A percentile compares a stretch with the other conserved stretches of the same genome.
Conservation (phyloP, 495 filamentous ascomycete genomes). For the Daldinia concentrica region DNA sequence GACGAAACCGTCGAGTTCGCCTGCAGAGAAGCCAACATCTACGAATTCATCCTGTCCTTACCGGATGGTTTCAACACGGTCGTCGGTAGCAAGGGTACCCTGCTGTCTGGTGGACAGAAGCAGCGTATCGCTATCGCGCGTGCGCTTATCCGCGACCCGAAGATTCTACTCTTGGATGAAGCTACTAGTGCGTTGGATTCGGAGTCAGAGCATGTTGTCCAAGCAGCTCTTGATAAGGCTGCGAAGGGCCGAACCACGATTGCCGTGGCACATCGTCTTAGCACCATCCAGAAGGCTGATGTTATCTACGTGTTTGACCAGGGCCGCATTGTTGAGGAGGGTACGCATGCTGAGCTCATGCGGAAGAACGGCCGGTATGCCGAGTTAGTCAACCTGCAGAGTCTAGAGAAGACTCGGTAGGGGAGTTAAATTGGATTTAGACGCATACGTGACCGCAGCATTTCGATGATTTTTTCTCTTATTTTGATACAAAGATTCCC, state of each 20-base stretch:
- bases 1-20: constrained; percentile 77
- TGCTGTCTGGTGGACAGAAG: constrained; percentile 85
- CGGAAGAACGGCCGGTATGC: constrained; percentile 73
- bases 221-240: constrained; percentile 78
- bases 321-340: constrained; percentile 76
- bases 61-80: constrained; percentile 76
- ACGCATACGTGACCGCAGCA: background rate
- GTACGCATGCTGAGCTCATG: constrained; percentile 75
- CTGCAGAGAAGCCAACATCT: constrained; percentile 90
- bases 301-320: constrained; percentile 85
- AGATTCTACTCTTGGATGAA: constrained; percentile 75
- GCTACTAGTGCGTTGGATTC: constrained; percentile 85
- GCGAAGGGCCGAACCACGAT: constrained; percentile 80
- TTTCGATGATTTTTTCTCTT: constrained; percentile 1
- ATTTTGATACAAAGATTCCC: background rate
- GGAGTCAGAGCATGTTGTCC: constrained; percentile 83
- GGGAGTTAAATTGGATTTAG: too few species aligned
- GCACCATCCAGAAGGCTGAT: constrained; percentile 84
- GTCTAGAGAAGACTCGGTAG: constrained; percentile 67
- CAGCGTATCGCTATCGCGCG: constrained; percentile 81
- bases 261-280: constrained; percentile 79
- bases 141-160: constrained; percentile 75
- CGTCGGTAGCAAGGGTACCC: constrained; percentile 79
- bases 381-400: constrained; percentile 81
- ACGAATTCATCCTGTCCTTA: constrained; percentile 78